These are phyloP conservation scores for Russula foetens DNA, from an alignment of 768 basidiomycete genomes.

Conservation along the genomic window DNA sequence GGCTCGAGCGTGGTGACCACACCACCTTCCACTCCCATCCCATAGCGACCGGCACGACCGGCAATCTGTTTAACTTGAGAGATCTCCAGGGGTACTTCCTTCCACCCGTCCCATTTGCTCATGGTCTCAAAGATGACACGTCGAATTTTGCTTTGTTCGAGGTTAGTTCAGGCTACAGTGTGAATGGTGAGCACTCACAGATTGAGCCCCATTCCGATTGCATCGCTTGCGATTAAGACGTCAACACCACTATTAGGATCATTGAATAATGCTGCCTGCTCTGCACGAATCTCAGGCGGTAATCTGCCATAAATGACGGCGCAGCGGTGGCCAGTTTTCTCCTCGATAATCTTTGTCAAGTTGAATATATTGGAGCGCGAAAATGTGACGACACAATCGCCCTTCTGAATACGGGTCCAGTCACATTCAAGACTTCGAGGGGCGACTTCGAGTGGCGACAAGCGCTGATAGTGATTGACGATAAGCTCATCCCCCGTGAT, in stretches of 20 bases:
- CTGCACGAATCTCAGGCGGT: slow-evolving; percentile 85
- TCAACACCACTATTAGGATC: slow-evolving; percentile 75
- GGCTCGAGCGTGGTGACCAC: slow-evolving; percentile 63
- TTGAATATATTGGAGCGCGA: slow-evolving; percentile 66
- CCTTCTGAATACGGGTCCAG: slow-evolving; percentile 52
- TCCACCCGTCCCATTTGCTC: slow-evolving; percentile 48
- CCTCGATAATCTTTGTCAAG: slow-evolving; percentile 66
- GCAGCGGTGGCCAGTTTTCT: slow-evolving; percentile 63
- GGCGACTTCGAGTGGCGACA: slow-evolving; percentile 76
- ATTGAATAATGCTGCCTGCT: slow-evolving; percentile 92
- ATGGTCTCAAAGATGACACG: slow-evolving; percentile 73
- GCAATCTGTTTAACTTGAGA: slow-evolving; percentile 92
- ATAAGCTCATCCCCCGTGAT: slow-evolving; percentile 77
- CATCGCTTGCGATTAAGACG: slow-evolving; percentile 89
- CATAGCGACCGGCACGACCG: slow-evolving; percentile 87
- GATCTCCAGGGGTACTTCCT: slow-evolving; percentile 40
- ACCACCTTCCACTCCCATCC: slow-evolving; percentile 50
- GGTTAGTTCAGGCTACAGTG: not conserved
- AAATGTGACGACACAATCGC: slow-evolving; percentile 91
- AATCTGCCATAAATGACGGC: slow-evolving; percentile 90
- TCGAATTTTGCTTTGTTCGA: slow-evolving; percentile 87
- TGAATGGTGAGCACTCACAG: slow-evolving; percentile 46
- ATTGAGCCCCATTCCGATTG: slow-evolving; percentile 96
- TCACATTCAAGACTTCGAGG: slow-evolving; percentile 54
- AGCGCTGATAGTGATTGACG: slow-evolving; percentile 76